Evolutionary conservation across 2,329 filamentous ascomycete species (phyloP), one percentile per base, ranked within the genome.

Genomic region (Ophiostoma perfectum): DNA sequence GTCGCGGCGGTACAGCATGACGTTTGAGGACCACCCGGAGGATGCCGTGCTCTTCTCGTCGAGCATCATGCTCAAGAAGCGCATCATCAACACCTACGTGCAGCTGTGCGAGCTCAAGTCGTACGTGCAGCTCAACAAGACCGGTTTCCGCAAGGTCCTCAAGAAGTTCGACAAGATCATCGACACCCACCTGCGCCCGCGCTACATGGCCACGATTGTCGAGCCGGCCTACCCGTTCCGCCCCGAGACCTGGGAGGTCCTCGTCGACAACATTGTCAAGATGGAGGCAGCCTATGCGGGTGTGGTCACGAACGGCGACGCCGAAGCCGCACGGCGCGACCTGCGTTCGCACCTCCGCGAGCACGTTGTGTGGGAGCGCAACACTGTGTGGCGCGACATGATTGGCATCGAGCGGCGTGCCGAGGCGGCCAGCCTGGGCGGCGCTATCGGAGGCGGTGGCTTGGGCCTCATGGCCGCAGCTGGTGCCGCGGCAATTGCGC

Each of bases 81-180:
- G 93, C 67, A 90, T 92, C 68, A 88, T 96, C 72, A 88, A 88
- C 76, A 82, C 93, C 70, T 99, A 97, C 76, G 95, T 99, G 63
- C 90, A 92, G 72, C 82, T 98, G 18, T 97, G 94, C 80, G 95
- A 97, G 78, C 86, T 99, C 74, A 96, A 97, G 76, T 98, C 94
- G 1, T 99, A 93, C 75, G 89, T 93, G 68, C 94, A 98, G 80
- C 86, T 99, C 71, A 99, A 99, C 83, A 90, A 91, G 79, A 99
- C 95, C 0, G 95, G 95, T 12, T 99, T 99, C 80, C 87, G 89
- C 75, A 99, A 99, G 79, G 93, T 96, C 0, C 81, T 98, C 73
- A 99, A 99, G 80, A 99, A 99, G 78, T 99, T 95, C 75, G 95
- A 99, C 83, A 99, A 99, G 82, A 98, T 91, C 69, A 80, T 97